phyloP scores from a whole-genome alignment of 768 basidiomycete genomes.

The Leucocoprinus leucothites region DNA sequence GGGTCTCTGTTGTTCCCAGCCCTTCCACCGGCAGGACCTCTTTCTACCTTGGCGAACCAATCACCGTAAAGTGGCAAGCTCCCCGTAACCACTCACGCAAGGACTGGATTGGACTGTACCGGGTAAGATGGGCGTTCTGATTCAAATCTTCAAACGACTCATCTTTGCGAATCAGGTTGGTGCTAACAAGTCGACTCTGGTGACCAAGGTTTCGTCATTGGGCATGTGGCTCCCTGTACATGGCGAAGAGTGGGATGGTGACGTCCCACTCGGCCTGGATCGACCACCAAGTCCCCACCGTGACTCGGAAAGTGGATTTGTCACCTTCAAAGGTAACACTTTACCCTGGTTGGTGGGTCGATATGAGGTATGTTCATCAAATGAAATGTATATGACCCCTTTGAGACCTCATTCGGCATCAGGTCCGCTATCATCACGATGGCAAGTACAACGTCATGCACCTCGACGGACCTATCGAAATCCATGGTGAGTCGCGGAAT shows the following conservation, averaged over 20 bases:
- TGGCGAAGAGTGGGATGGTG: slow-evolving; percentile 91
- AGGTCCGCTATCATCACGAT: slow-evolving; percentile 93
- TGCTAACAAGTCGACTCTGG: slow-evolving; percentile 77
- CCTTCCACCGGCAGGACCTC: slow-evolving; percentile 44
- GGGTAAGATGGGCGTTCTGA: slow-evolving; percentile 39
- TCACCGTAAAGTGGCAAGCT: slow-evolving; percentile 83
- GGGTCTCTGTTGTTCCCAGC: slow-evolving; percentile 55
- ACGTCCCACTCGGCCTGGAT: slow-evolving; percentile 55
- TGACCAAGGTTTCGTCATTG: slow-evolving; percentile 81
- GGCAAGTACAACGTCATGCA: slow-evolving; percentile 97
- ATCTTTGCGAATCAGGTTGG: slow-evolving; percentile 54
- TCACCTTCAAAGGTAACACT: slow-evolving; percentile 74
- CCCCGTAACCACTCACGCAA: slow-evolving; percentile 82
- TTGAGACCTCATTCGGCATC: slow-evolving; percentile 5
- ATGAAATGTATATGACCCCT: neutral
- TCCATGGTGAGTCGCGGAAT: slow-evolving; percentile 62
- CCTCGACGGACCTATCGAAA: slow-evolving; percentile 79
- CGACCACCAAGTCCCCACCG: slow-evolving; percentile 31
- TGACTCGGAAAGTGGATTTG: slow-evolving; percentile 55
- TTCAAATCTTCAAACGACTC: slow-evolving; percentile 5
- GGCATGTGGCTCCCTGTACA: slow-evolving; percentile 95
- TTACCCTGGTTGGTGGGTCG: slow-evolving; percentile 84
- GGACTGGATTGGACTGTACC: slow-evolving; percentile 96
- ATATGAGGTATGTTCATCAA: slow-evolving; percentile 66
- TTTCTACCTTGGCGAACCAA: slow-evolving; percentile 91